Evolutionary conservation across 2,329 filamentous ascomycete species (phyloP).

Genomic region (Ophiosphaerella narmari): DNA sequence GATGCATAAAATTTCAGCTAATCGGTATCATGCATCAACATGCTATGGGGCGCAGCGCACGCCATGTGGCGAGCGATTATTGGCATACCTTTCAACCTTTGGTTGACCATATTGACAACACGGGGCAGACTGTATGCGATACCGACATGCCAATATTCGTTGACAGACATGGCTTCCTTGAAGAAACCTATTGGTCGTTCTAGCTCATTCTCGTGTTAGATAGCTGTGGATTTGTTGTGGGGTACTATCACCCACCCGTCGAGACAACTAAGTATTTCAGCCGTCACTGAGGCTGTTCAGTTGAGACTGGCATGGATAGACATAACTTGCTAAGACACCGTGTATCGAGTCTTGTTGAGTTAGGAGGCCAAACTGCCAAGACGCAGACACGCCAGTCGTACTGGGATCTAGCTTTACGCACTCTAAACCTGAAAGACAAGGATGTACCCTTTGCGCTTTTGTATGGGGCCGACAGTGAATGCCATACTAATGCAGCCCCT

Average conservation of each 20-base stretch:
- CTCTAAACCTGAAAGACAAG: conserved; percentile 71
- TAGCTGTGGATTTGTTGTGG: conserved; percentile 69
- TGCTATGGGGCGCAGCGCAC: conserved; percentile 58
- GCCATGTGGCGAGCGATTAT: conserved; percentile 76
- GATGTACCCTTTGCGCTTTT: conserved; percentile 34
- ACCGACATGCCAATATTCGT: conserved; percentile 77
- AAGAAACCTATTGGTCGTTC: conserved; percentile 82
- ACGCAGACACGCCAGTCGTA: conserved; percentile 71
- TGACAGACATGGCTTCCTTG: conserved; percentile 66
- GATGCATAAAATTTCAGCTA: conserved; percentile 18
- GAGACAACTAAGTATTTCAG: conserved; percentile 66
- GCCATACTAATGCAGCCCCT: conserved; percentile 15
- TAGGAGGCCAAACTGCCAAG: conserved; percentile 71
- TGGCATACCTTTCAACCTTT: conserved; percentile 31
- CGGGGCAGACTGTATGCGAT: conserved; percentile 28
- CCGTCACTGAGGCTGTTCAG: neutral
- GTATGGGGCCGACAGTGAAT: conserved; percentile 24
- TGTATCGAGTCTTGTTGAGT: conserved; percentile 59
- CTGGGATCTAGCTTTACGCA: conserved; percentile 69
- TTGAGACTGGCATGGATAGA: neutral
- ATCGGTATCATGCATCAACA: conserved; percentile 54
- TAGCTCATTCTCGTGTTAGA: conserved; percentile 75
- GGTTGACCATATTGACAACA: conserved; percentile 25
- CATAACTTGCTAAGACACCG: conserved; percentile 35
- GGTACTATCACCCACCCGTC: conserved; percentile 75